Conservation (phyloP, 192 early-diverging fungal genomes). For the Oehlia diaphana region DNA sequence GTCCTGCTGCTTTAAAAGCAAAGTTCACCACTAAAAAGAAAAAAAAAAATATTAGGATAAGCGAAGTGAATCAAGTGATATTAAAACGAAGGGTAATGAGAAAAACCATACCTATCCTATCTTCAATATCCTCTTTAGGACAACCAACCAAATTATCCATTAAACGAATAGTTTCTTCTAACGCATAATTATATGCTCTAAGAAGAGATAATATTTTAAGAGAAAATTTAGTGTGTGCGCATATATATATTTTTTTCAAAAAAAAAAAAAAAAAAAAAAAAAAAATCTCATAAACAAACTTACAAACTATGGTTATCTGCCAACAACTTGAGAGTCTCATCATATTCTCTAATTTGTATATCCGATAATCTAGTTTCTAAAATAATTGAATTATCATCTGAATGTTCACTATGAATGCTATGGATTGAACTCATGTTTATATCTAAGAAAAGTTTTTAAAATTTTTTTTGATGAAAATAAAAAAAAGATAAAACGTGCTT, state of each 20-base stretch:
- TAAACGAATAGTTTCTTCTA: neutral
- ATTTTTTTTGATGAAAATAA: no score
- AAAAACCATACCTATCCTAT: neutral
- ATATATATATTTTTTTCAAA: no score
- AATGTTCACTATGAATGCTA: no score
- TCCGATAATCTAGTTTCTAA: neutral
- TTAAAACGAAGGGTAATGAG: neutral
- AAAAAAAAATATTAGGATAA: no score
- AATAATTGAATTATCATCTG: no score
- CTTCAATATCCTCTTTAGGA: neutral
- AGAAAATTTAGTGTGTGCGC: no score
- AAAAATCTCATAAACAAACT: neutral
- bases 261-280: no score
- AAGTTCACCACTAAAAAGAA: neutral
- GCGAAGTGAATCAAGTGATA: neutral
- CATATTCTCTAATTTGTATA: neutral
- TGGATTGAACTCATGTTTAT: no score
- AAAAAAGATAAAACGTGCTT: no score
- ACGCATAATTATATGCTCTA: neutral
- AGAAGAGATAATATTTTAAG: no score
- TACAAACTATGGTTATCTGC: neutral
- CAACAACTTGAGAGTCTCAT: neutral
- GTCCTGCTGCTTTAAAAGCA: neutral
- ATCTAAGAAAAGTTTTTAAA: no score
- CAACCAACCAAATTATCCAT: neutral